Base-by-base conservation (phyloP, 176 grass and related monocot species). In the Avena insularis region DNA sequence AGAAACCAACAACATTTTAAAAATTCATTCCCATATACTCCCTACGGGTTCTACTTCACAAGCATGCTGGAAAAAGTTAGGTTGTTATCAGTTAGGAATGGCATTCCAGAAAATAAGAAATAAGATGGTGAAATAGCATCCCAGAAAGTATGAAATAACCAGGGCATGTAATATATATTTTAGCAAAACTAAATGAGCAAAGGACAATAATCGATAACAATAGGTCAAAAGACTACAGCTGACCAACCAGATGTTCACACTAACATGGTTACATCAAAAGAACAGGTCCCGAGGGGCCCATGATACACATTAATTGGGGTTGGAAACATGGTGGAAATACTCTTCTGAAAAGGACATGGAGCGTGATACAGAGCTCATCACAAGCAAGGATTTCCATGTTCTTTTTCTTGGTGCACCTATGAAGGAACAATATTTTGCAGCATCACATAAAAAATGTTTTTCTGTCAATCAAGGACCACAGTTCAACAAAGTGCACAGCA, bases 301-400 rank as follows among this genome's bases (percentile, higher is more conserved):
- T 47, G 46, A 62, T 72, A 77, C 53, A 72, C 65, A 79, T 67
- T 58, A 75, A 66, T 72, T 85, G 85, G 60, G 49, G 11, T 5
- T 76, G 47, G 60, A 81, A 85, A 50, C 25, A 78, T 86, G 75
- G 31, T 60, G 45, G 16, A 79, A 70, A 83, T 64, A 84, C 77
- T 46, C 43, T 64, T 65, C 57, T 16, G 73, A 83, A 78, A 84
- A 25, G 74, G 89, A 87, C 85, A 84, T 83, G 79, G 65, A 87
- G 85, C 77, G 35, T 79, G 47, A 23, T 63, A 63, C 8, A 14
- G 9, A 56, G 55, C 27, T 83, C 31, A 62, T 86, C 65, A 83
- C 27, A 25, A 45, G 17, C 65, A 90, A 79, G 17, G 72, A 78
- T 87, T 67, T 84, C 35, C 27, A 46, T 83, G 29, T 25, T 46